A percentile compares a stretch with the other conserved stretches of the same genome.
Evolutionary conservation across 768 basidiomycete species (phyloP).

Genomic region (Tricholoma sp.): DNA sequence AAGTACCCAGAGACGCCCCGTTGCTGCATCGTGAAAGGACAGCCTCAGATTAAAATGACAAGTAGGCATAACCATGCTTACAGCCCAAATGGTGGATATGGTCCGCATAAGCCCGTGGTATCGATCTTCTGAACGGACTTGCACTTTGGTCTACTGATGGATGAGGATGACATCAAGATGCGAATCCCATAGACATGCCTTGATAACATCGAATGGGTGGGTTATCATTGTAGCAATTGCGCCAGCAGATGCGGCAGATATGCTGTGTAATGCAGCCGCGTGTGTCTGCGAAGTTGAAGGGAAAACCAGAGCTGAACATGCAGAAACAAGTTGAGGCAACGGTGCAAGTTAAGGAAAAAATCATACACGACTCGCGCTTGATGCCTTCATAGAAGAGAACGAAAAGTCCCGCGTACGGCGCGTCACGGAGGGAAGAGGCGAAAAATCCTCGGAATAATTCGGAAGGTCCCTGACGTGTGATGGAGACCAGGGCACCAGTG

Average conservation of each 20-base stretch:
- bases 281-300: conserved; percentile 39
- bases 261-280: conserved; percentile 50
- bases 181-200: conserved; percentile 43
- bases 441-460: conserved; percentile 83
- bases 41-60: not conserved
- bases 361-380: conserved; percentile 67
- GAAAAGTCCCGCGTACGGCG: conserved; percentile 90
- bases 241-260: conserved; percentile 76
- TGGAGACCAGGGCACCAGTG: conserved; percentile 49
- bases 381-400: conserved; percentile 84
- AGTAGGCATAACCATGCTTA: conserved; percentile 25
- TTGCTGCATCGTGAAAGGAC: conserved; percentile 43
- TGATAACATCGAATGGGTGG: conserved; percentile 92
- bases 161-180: not conserved
- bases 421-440: conserved; percentile 89
- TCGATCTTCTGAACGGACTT: conserved; percentile 74
- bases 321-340: not conserved
- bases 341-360: conserved; percentile 4
- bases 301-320: conserved; percentile 33
- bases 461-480: conserved; percentile 67
- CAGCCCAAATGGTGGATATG: conserved; percentile 61
- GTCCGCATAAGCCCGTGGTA: conserved; percentile 74
- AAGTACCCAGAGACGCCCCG: conserved; percentile 79
- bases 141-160: conserved; percentile 72
- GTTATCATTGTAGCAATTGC: conserved; percentile 81